Conservation (phyloP, 371 early-diverging fungal species). For the Syncephalastrum contaminatum region DNA sequence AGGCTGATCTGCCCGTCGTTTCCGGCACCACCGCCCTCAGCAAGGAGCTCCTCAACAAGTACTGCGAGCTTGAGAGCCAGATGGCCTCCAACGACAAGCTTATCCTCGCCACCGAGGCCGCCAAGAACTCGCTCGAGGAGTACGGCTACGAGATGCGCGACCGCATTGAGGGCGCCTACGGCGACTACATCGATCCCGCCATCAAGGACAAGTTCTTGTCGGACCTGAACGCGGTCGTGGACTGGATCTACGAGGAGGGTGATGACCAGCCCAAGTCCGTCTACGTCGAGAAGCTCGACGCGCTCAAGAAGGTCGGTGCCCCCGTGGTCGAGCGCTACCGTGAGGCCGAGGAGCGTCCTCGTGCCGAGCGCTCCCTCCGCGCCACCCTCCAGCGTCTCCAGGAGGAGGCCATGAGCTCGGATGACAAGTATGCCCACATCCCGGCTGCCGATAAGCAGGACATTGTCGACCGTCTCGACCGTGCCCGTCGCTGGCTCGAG, state of each 20-base stretch:
- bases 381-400: conserved; percentile 74
- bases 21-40: conserved; percentile 61
- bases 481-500: conserved; percentile 88
- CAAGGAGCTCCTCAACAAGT: conserved; percentile 55
- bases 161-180: conserved; percentile 75
- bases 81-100: conserved; percentile 88
- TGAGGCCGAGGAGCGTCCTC: conserved; percentile 86
- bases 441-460: conserved; percentile 82
- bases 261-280: conserved; percentile 90
- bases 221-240: conserved; percentile 81
- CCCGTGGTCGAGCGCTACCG: conserved; percentile 82
- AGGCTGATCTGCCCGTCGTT: conserved; percentile 80
- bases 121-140: conserved; percentile 95
- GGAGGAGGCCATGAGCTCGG: conserved; percentile 69
- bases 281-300: conserved; percentile 80
- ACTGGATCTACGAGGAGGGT: conserved; percentile 98
- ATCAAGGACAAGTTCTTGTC: conserved; percentile 68
- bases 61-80: conserved; percentile 78
- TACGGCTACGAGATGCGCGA: conserved; percentile 96
- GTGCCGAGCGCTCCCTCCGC: conserved; percentile 77
- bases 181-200: conserved; percentile 72
- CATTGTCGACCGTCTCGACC: conserved; percentile 71
- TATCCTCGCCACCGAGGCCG: conserved; percentile 91
- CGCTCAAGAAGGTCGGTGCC: conserved; percentile 80
- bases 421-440: conserved; percentile 90